Base-by-base conservation (phyloP, 2,329 filamentous ascomycete genomes). In the Salinomyces thailandicus region DNA sequence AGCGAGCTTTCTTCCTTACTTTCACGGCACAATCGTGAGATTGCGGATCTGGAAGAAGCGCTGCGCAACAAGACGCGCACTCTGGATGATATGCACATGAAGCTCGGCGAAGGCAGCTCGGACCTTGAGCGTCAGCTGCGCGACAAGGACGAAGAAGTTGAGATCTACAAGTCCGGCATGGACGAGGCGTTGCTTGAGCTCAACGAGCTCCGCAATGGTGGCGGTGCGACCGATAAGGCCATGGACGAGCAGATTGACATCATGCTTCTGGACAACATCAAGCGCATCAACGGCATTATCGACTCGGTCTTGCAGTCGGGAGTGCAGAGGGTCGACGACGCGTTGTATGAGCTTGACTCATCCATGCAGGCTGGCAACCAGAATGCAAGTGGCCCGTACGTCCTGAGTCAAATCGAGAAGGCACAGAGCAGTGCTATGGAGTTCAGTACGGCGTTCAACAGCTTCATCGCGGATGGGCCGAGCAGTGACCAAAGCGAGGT, bases 351-450 rank as follows among this genome's bases (percentile, higher is more conserved):
- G 61, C 71, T 98, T 29, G 91, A 98, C 62, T 96, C 91, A 14
- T 83, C 83, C 14, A 96, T 96, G 86, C 89, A 96, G 60, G 91
- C 89, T 27, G 91, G 91, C 61, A 98, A 98, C 66, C 91, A 96
- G 64, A 98, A 93, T 54, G 91, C 91, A 1, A 93, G 87, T 27
- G 86, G 91, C 11, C 77, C 89, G 1, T 96, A 93, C 57, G 87
- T 98, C 9, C 71, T 98, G 34, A 96, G 89, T 2, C 89, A 96
- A 60, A 87, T 96, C 40, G 91, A 98, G 59, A 98, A 96, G 67
- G 87, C 91, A 0, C 91, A 87, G 5, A 78, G 86, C 7, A 93
- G 79, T 47, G 85, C 91, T 9, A 96, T 93, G 62, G 91, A 98
- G 58, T 98, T 98, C 62, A 91, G 89, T 1, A 96, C 89, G 0